Evolutionary conservation across 2,329 filamentous ascomycete species (phyloP).

Genomic region (Lasiodiplodia gonubiensis): DNA sequence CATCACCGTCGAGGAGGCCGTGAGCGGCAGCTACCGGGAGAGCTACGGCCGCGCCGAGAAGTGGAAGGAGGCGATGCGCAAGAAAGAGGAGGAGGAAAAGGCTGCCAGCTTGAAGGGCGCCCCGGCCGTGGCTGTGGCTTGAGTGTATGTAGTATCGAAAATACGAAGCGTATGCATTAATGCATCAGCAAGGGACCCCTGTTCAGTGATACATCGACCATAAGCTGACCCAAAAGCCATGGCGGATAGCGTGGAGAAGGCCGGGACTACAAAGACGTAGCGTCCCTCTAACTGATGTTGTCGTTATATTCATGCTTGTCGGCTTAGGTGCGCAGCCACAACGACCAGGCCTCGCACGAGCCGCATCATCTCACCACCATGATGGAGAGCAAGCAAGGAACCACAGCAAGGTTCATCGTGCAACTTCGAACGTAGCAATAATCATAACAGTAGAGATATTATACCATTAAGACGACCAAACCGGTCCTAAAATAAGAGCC

Average conservation of each 20-base stretch:
- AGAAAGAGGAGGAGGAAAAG: conserved; percentile 6
- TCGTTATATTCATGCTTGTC: background rate
- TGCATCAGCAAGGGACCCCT: too few relatives aligned
- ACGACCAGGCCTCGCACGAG: background rate
- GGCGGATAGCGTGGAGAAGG: too few relatives aligned
- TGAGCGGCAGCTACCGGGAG: conserved; percentile 49
- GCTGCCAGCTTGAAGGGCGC: background rate
- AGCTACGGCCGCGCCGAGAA: conserved; percentile 52
- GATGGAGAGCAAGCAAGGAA: background rate
- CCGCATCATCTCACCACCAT: conserved; percentile 6
- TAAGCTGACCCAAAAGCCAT: too few relatives aligned
- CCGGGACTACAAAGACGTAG: too few relatives aligned
- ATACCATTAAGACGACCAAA: conserved; percentile 8
- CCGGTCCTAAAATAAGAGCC: background rate
- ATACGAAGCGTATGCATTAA: background rate
- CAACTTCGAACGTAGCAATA: conserved; percentile 27
- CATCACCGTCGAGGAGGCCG: conserved; percentile 51
- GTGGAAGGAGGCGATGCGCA: conserved; percentile 40
- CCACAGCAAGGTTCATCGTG: background rate
- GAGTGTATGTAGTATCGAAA: background rate
- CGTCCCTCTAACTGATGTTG: too few relatives aligned
- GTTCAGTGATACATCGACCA: too few relatives aligned
- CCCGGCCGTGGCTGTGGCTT: conserved; percentile 24
- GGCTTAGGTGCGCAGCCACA: background rate
- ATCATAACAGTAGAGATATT: conserved; percentile 18